Conservation (phyloP, 805 yeast genomes). For the Saturnispora ahearnii region DNA sequence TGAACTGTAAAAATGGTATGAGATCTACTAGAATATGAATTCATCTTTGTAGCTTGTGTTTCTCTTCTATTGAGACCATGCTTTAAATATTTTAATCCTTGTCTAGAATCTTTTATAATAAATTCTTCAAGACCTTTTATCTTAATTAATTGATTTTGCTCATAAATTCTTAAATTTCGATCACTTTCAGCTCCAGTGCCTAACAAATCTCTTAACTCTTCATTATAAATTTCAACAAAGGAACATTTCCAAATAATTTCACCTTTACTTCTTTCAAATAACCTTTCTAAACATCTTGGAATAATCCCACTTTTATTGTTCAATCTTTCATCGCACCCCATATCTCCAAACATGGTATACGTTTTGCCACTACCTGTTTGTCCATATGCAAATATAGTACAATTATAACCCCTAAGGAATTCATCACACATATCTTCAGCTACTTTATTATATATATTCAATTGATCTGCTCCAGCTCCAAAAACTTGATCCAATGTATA, state of each 20-base stretch:
- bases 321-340: slow-evolving; percentile 5
- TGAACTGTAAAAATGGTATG: slow-evolving; percentile 68
- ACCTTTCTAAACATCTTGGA: slow-evolving; percentile 37
- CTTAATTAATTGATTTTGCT: slow-evolving; percentile 29
- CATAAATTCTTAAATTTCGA: slow-evolving; percentile 32
- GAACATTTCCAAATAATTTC: slow-evolving; percentile 39
- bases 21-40: slow-evolving; percentile 64
- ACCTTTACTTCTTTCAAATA: slow-evolving; percentile 34
- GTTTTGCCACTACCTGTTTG: slow-evolving; percentile 59
- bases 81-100: slow-evolving; percentile 47
- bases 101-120: slow-evolving; percentile 41
- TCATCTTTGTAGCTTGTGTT: slow-evolving; percentile 67
- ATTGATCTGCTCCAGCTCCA: slow-evolving; percentile 46
- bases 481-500: slow-evolving; percentile 48
- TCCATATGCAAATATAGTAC: slow-evolving; percentile 50
- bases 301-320: slow-evolving; percentile 35
- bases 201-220: slow-evolving; percentile 35
- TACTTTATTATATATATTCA: slow-evolving; percentile 34
- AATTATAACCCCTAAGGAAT: slow-evolving; percentile 43
- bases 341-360: slow-evolving; percentile 47
- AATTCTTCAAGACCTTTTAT: slow-evolving; percentile 62
- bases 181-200: slow-evolving; percentile 25
- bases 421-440: slow-evolving; percentile 41
- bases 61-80: slow-evolving; percentile 52
- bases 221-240: slow-evolving; percentile 45